These are phyloP conservation scores for Westerdykella aurantiaca DNA, from an alignment of 2,329 filamentous ascomycete species.

Conservation along the genomic window DNA sequence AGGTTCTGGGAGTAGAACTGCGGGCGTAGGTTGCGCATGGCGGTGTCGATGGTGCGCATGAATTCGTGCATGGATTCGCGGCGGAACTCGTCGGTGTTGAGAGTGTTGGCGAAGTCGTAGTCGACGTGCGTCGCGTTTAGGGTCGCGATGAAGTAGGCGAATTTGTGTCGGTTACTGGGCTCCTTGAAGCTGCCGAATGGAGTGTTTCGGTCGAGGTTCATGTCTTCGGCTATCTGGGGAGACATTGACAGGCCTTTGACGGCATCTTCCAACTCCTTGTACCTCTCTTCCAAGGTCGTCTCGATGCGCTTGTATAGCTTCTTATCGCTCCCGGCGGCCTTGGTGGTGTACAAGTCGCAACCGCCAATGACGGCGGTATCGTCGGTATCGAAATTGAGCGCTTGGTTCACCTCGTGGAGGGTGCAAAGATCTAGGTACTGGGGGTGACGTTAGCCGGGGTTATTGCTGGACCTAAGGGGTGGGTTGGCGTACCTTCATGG, in stretches of 20 bases:
- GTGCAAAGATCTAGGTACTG: slow-evolving; percentile 89
- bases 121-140: slow-evolving; percentile 93
- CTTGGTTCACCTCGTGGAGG: slow-evolving; percentile 85
- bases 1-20: slow-evolving; percentile 39
- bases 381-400: slow-evolving; percentile 90
- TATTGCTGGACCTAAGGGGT: slow-evolving; percentile 8
- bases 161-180: slow-evolving; percentile 81
- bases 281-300: slow-evolving; percentile 81
- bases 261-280: slow-evolving; percentile 79
- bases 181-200: slow-evolving; percentile 89
- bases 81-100: slow-evolving; percentile 84
- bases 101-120: slow-evolving; percentile 92
- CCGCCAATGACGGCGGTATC: slow-evolving; percentile 89
- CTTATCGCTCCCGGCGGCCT: slow-evolving; percentile 91
- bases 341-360: slow-evolving; percentile 96
- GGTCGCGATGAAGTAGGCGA: slow-evolving; percentile 93
- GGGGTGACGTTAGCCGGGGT: no score
- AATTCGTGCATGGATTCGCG: slow-evolving; percentile 74
- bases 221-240: slow-evolving; percentile 61
- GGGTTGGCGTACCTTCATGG: slow-evolving; percentile 38
- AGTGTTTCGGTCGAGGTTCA: slow-evolving; percentile 79
- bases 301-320: slow-evolving; percentile 97
- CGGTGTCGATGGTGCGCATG: slow-evolving; percentile 80
- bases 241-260: slow-evolving; percentile 69
- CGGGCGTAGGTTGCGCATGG: slow-evolving; percentile 78